Base-by-base conservation (phyloP, 352 stramenopile genomes). In the Thalassiosira sp. region DNA sequence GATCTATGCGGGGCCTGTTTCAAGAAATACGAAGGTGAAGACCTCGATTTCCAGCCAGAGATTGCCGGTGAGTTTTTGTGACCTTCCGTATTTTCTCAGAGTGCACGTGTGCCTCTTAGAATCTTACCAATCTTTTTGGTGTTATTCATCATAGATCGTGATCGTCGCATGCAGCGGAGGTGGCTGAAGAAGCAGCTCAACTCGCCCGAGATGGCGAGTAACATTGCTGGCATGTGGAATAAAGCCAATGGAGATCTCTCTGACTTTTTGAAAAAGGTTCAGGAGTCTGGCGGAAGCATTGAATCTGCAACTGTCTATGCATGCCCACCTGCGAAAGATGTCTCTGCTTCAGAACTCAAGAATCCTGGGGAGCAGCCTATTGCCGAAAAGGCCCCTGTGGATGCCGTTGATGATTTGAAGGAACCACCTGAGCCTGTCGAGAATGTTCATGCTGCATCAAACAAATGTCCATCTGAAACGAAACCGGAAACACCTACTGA, bases 1-100 rank as follows among this genome's bases (percentile, higher is more conserved):
- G 87, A 93, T 81, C 66, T 93, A 22, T 93, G 87, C 58, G 43
- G 68, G 18, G 60, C 33, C 2, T 93, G 87, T 57, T 81, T 76
- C 45, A 24, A 66, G 1, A 88, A 88, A n/a, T 93, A 91, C 64
- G 77, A 84, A 28, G 87, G 87, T 18, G 76, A 81, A 31, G 73
- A 89, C 11, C 77, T 88, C 25, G 60, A 84, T 46, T 91, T 91
- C 58, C 79, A 88, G 61, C 35, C 60, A n/a, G 79, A 82, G 8
- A 74, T 86, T 53, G 64, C 86, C 6, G 79, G 79, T 85, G 77
- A 62, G 78, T 85, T 7, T 56, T 54, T 1, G 49, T 25, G 35
- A n/a, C 3, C 16, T 45, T 6, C 2, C 16, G 3, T 45, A 2
- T 1, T 15, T n/a, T n/a, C 35, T 1, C 3, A 45, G 35, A 16